Percentiles rank a stretch among this genome's conserved stretches.
Evolutionary conservation across 352 stramenopile genomes (phyloP).

Genomic region (Aphanomyces euteiches): DNA sequence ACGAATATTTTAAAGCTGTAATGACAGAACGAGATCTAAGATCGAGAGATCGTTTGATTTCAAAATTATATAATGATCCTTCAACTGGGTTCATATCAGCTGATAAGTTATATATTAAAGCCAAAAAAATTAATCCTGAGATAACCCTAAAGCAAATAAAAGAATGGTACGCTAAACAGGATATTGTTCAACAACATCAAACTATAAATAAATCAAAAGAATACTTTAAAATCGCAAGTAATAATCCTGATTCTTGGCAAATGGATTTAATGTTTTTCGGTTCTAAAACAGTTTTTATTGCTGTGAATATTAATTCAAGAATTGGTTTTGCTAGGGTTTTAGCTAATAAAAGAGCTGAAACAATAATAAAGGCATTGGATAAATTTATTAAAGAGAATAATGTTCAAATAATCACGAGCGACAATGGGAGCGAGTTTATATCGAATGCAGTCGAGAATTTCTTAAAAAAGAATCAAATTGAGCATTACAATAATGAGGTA

Average conservation of each 20-base stretch:
- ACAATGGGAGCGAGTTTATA: conserved; percentile 35
- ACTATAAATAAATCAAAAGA: conserved; percentile 11
- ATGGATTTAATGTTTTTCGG: conserved; percentile 36
- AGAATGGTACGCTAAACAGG: conserved; percentile 33
- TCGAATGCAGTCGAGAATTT: conserved; percentile 24
- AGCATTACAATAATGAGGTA: conserved; percentile 34
- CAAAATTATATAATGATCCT: conserved; percentile 35
- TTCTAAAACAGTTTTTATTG: conserved; percentile 33
- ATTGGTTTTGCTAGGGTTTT: conserved; percentile 39
- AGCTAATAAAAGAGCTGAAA: conserved; percentile 36
- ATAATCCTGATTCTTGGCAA: conserved; percentile 36
- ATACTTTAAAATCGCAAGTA: conserved; percentile 19
- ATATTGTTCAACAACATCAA: conserved; percentile 35
- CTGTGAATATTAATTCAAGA: conserved; percentile 43
- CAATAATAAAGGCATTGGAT: conserved; percentile 34
- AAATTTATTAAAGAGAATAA: conserved; percentile 32
- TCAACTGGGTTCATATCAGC: conserved; percentile 34
- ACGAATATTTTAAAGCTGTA: conserved; percentile 6
- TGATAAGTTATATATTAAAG: conserved; percentile 33
- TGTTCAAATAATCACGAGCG: conserved; percentile 35
- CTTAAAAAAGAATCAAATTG: conserved; percentile 30
- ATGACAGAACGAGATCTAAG: not conserved
- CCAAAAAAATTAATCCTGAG: conserved; percentile 25
- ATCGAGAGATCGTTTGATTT: conserved; percentile 20
- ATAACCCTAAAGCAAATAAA: conserved; percentile 34